phyloP scores from a whole-genome alignment of 2,329 filamentous ascomycete genomes.

The Harringtonia aguacate region DNA sequence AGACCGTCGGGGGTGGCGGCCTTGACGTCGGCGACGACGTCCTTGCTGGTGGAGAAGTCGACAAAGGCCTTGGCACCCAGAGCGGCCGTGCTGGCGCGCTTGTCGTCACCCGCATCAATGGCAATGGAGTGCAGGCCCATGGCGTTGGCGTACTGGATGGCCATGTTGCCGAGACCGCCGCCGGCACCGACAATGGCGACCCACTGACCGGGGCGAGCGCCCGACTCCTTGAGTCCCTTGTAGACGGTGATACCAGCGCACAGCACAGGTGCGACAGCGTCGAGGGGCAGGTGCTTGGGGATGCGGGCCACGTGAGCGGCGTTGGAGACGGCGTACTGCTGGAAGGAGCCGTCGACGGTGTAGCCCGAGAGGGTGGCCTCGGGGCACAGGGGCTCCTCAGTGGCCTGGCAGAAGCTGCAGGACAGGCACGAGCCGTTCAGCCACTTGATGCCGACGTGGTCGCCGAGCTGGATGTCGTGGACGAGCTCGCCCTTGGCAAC shows the following conservation, averaged over 20 bases:
- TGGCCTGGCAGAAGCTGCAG: conserved; percentile 73
- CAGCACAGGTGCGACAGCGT: conserved; percentile 48
- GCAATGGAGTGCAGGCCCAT: conserved; percentile 31
- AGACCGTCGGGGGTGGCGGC: conserved; percentile 67
- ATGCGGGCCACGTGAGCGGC: conserved; percentile 76
- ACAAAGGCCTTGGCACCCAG: conserved; percentile 67
- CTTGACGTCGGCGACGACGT: conserved; percentile 78
- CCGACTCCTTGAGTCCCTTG: conserved; percentile 26
- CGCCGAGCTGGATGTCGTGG: conserved; percentile 67
- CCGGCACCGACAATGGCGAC: conserved; percentile 33
- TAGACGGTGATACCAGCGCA: conserved; percentile 39
- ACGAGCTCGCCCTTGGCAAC: conserved; percentile 71
- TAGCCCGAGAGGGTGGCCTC: conserved; percentile 73
- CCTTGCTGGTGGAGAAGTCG: conserved; percentile 67
- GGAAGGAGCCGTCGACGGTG: conserved; percentile 87
- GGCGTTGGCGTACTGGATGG: conserved; percentile 33
- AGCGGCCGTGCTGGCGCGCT: conserved; percentile 48
- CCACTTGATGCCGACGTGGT: conserved; percentile 87
- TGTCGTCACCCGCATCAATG: conserved; percentile 31
- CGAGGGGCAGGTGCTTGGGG: conserved; percentile 65
- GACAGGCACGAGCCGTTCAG: conserved; percentile 76
- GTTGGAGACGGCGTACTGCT: conserved; percentile 84
- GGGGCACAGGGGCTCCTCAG: conserved; percentile 75
- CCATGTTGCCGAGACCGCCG: conserved; percentile 39
- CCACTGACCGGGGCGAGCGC: conserved; percentile 24